Conservation (phyloP, 2,329 filamentous ascomycete genomes). For the Magnaporthales sp. region DNA sequence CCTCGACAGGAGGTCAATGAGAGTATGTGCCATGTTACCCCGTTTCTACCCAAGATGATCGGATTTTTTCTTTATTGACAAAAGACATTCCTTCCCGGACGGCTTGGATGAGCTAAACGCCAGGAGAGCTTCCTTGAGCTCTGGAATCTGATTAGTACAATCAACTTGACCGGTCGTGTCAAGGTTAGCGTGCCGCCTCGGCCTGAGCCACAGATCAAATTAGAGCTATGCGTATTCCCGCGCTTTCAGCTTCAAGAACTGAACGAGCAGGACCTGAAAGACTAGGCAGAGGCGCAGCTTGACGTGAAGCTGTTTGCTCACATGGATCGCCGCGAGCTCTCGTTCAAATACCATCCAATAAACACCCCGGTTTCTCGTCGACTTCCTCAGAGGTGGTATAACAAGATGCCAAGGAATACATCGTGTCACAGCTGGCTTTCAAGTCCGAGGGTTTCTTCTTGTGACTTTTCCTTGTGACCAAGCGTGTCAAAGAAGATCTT, state of each 20-base stretch:
- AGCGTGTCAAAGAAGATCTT: not conserved
- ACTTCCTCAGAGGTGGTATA: not conserved
- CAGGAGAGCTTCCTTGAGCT: not conserved
- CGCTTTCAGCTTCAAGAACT: not conserved
- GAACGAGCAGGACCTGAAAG: not conserved
- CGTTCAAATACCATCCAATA: too few relatives aligned
- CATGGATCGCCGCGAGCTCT: not conserved
- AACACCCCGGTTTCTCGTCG: not conserved
- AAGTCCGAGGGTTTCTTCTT: not conserved
- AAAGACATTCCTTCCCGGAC: not conserved
- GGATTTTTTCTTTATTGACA: too few relatives aligned
- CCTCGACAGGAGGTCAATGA: not conserved
- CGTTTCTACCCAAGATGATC: not conserved
- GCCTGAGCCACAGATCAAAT: not conserved
- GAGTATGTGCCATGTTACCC: not conserved
- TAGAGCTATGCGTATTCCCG: not conserved
- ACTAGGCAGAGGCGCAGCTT: not conserved
- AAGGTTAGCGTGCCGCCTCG: not conserved
- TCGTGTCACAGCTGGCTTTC: not conserved
- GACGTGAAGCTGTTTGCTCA: not conserved
- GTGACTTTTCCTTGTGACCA: not conserved
- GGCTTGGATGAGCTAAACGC: not conserved
- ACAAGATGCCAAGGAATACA: not conserved
- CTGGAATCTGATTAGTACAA: not conserved
- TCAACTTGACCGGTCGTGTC: not conserved